Base-by-base conservation (phyloP, 192 early-diverging fungal species). In the Coemansia sp. region DNA sequence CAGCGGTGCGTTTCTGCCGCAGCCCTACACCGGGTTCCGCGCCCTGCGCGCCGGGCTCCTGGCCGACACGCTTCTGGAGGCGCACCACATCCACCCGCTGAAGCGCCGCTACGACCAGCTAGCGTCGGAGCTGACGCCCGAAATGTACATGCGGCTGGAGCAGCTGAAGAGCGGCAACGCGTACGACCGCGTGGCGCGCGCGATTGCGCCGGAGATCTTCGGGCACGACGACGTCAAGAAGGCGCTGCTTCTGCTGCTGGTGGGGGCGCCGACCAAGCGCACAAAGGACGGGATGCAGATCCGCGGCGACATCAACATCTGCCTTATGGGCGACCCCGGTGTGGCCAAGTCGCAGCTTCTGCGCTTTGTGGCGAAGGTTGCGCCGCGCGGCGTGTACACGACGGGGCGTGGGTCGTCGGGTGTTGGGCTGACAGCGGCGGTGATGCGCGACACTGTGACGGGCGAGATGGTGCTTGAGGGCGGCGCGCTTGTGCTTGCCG, bases 301-400 rank as follows among this genome's bases (percentile, higher is more conserved):
- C 68, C 89, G 97, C 77, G 95, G 97, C 61, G 97, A 99, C 75
- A 85, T 99, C 60, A 99, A 99, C 79, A 74, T 97, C 32, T 97
- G 93, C 71, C 80, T 99, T 70, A 97, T 99, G 94, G 97, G 97
- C 77, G 97, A 99, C 74, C 97, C 97, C 53, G 95, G 95, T 71
- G 94, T 96, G 48, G 95, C 95, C 67, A 99, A 99, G 83, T 96
- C 94, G 14, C 97, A 99, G 84, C 83, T 99, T 67, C 79, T 99
- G 60, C 94, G 96, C 67, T 95, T 93, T 72, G 93, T 98, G 36
- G 86, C 87, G 73, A 94, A 94, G 72, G 91, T 92, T 14, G 95
- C 97, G 1, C 97, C 97, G 53, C 90, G 95, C 62, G 94, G 92
- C 65, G 92, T 97, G 15, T 97, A 96, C 83, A 99, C 97, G 14